Evolutionary conservation across 2,329 filamentous ascomycete genomes (phyloP), one percentile per base, ranked within the genome.

Genomic region (Pezicula radicicola): DNA sequence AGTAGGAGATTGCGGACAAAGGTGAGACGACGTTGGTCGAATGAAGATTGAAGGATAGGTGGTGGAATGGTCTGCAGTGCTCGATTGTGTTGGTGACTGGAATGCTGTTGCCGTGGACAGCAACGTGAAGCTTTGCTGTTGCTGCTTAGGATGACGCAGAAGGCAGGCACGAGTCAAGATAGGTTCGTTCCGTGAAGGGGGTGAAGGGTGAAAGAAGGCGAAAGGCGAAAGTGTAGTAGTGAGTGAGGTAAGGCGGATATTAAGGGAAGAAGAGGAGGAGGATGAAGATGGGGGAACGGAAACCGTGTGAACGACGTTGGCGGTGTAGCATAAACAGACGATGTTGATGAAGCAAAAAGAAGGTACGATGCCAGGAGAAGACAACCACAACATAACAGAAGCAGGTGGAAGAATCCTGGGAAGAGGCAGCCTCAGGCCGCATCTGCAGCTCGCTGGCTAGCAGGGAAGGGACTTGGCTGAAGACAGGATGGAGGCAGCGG

Each of bases 221-320:
- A 60, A 61, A 13, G 30, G 9, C 30, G 30, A 33, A 33, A 13
- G 9, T 4, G 30, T 10, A 33, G 30, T 33, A 33, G 30, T 33
- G 64, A 62, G 64, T 61, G 62, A 63, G 61, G 60, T 33, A 13
- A 33, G 30, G 12, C 30, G 30, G 30, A 33, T 33, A 33, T 33
- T 33, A 33, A 67, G 58, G 60, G 65, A 62, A 61, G 51, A 47
- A 53, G 57, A 55, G 50, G 52, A 66, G 62, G 65, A 64, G 63
- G 64, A 64, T 65, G 63, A 58, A 63, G 57, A 60, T 57, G 60
- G 60, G 60, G 57, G 60, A 57, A 63, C 60, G 59, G 60, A 61
- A 62, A 25, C 35, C 15, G 18, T 15, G 7, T 37, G 18, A n/a
- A 21, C 18, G 16, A 19, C 16, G n/a, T 18, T n/a, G 36, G 10